Evolutionary conservation across 1,139 yeast genomes (phyloP), one percentile per base, ranked within the genome.

Genomic region (Debaryomyces nepalensis): DNA sequence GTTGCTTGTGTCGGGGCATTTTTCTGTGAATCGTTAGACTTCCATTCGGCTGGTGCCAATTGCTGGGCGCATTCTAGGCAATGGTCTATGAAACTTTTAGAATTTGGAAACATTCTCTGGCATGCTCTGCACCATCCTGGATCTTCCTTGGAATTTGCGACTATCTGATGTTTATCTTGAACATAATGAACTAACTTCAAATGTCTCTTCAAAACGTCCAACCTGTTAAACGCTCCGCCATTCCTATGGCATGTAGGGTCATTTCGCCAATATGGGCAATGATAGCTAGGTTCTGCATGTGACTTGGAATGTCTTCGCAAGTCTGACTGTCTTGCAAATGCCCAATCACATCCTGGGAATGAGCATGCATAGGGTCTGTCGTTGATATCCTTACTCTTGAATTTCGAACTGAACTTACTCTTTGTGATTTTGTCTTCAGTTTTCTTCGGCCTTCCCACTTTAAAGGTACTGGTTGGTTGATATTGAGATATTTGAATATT

Each of bases 161-260:
- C 46, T 7, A 50, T 45, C 33, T 52, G 62, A 44, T 65, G 68
- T 44, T 67, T 65, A 49, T 77, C 82, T 38, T 70, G 79, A 21
- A 79, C 81, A 55, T 71, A 82, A 61, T 85, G 91, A 20, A 84
- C 87, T 40, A 84, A 67, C 44, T 77, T 72, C 44, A 85, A 65
- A 58, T 85, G 91, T 39, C 91, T 70, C 51, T 84, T 84, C 47
- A 84, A 64, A 23, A 84, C 90, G 52, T 85, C 91, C 44, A 83
- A 64, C 39, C 91, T 66, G 52, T 79, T 81, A 60, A 85, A 85
- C 0, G 86, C 77, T 4, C 90, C 90, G 9, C 85, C 87, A 48
- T 83, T 83, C 40, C 84, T 71, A 57, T 84, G 91, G 57, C 90
- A 84, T 2, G 86, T 77, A 2, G 83, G 80, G 48, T 82, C 86